Evolutionary conservation across 805 yeast species (phyloP), one percentile per base, ranked within the genome.

Genomic region (Nakazawaea anatomiae): DNA sequence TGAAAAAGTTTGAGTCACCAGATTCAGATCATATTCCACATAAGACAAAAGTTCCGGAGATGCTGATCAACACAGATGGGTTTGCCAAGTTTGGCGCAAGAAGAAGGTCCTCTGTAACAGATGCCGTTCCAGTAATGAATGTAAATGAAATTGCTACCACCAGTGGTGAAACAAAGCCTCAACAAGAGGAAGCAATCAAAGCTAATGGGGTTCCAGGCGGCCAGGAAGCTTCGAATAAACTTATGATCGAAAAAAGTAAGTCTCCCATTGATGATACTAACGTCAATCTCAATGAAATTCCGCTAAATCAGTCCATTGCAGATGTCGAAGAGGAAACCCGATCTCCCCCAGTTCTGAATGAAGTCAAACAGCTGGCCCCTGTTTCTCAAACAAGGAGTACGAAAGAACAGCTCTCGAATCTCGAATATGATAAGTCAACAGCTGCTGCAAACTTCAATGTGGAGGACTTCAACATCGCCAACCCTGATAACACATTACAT

Each of bases 401-500:
- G 27, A 68, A 64, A 47, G 70, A 67, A 32, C 63, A 66, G 46
- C 7, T 43, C 6, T 70, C 71, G 55, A 65, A 76, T 52, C 75
- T 72, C 55, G 76, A 73, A 51, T 66, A 68, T 53, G 69, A 77
- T 49, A 73, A 73, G 56, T 71, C 76, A 2, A 68, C 71, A 71
- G 77, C 76, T 3, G 78, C 77, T 2, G 77, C 77, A 8, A 76
- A 80, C 3, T 87, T 85, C 67, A 85, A 85, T 65, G 74, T 87
- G 48, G 87, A 85, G 51, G 78, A 83, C 35, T 89, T 87, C 66
- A 89, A 88, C 67, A 83, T 87, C 48, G 85, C 84, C 52, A 87
- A 89, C 60, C 96, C 96, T 1, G 97, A 91, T 61, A 88, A 89
- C 63, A 87, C 96, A 1, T 75, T 91, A 55, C 82, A 89, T 6